phyloP scores from a whole-genome alignment of 2,329 filamentous ascomycete genomes.

The Amauroascus verrucosus region DNA sequence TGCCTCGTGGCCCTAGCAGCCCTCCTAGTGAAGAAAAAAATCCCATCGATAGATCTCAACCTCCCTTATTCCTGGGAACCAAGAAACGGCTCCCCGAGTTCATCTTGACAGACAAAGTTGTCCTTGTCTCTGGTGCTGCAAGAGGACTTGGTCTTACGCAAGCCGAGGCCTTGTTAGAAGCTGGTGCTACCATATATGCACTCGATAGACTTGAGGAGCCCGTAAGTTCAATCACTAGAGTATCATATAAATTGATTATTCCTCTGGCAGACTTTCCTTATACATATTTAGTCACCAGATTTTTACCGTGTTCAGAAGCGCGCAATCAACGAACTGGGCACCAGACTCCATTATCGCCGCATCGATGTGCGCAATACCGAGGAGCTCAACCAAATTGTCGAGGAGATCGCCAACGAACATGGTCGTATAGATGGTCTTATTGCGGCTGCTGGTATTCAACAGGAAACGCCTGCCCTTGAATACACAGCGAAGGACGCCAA shows the following conservation, averaged over 20 bases:
- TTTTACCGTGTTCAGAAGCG: conserved; percentile 57
- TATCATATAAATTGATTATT: not conserved
- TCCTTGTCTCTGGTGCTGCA: conserved; percentile 61
- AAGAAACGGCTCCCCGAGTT: conserved; percentile 56
- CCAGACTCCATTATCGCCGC: conserved; percentile 61
- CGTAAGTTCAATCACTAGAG: conserved; percentile 7
- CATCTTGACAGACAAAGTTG: conserved; percentile 58
- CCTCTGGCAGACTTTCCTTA: not conserved
- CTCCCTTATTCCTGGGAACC: conserved; percentile 7
- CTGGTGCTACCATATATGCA: conserved; percentile 49
- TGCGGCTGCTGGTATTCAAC: conserved; percentile 61
- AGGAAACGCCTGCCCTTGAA: conserved; percentile 72
- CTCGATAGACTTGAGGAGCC: conserved; percentile 26
- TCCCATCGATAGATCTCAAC: conserved; percentile 10
- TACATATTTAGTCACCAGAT: conserved; percentile 41
- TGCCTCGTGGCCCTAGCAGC: conserved; percentile 15
- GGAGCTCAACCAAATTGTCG: conserved; percentile 56
- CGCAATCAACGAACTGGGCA: conserved; percentile 54
- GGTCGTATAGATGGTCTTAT: conserved; percentile 71
- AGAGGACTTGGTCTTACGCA: conserved; percentile 64
- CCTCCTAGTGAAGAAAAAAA: conserved; percentile 23
- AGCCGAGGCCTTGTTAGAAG: conserved; percentile 62
- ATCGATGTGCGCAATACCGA: conserved; percentile 69
- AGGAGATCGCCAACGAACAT: conserved; percentile 57
- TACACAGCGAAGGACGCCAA: conserved; percentile 56